Percentiles rank a stretch among this genome's conserved stretches.
These are phyloP conservation scores for Solanum verrucosum DNA, from an alignment of 257 asterid genomes.

Conservation along the genomic window DNA sequence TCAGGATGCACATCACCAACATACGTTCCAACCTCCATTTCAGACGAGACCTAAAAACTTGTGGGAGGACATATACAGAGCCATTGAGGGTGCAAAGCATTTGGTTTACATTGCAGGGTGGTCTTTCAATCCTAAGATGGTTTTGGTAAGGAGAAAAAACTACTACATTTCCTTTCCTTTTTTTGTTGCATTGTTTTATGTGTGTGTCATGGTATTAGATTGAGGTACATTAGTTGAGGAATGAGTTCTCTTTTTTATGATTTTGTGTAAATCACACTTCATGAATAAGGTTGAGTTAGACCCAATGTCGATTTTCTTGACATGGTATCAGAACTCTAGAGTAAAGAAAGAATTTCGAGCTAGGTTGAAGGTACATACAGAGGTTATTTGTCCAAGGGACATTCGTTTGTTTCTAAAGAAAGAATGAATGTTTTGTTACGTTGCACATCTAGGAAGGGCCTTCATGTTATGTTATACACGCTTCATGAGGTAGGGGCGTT, in stretches of 20 bases:
- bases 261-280: no score
- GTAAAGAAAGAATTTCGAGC: neutral
- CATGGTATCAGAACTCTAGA: neutral
- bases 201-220: neutral
- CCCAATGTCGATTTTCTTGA: neutral
- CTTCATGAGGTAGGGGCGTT: neutral
- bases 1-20: conserved; percentile 75
- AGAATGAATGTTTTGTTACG: neutral
- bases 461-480: neutral
- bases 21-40: conserved; percentile 46
- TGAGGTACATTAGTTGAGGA: neutral
- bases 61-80: conserved; percentile 81
- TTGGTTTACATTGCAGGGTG: conserved; percentile 79
- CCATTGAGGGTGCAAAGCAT: conserved; percentile 77
- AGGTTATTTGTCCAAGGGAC: neutral
- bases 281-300: neutral
- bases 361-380: neutral
- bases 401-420: neutral
- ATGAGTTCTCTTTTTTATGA: neutral
- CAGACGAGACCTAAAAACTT: conserved; percentile 30
- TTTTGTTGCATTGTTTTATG: neutral
- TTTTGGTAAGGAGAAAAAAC: conserved; percentile 33
- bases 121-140: conserved; percentile 69
- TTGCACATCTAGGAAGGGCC: neutral
- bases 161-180: neutral